Evolutionary conservation across 805 yeast species (phyloP), one percentile per base, ranked within the genome.

Genomic region (Debaryomyces tyrocola): DNA sequence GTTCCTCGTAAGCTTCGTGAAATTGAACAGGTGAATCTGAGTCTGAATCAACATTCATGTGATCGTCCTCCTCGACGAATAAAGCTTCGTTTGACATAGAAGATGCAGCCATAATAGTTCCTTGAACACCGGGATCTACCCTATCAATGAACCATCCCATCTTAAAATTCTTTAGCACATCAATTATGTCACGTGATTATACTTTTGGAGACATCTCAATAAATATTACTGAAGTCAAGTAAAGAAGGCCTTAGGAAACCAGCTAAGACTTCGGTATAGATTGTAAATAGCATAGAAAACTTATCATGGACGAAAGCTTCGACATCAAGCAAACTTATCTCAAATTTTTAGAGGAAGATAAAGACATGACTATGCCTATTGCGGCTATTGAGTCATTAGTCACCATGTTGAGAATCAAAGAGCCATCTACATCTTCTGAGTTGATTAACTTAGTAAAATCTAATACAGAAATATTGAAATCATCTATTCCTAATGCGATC

Each of bases 281-380:
- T 24, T 27, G 42, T 40, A 42, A 24, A 24, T 24, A 24, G 27
- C 27, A 31, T 31, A 31, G 34, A 11, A 14, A 31, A n/a, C 11
- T 20, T 21, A 48, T 40, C 51, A 48, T 54, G 17, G 49, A 48
- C 27, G 52, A 47, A 33, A 17, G 47, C 6, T 90, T 94, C 62
- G 96, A 91, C 64, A 90, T 94, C 55, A 90, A 85, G 39, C 75
- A 81, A 56, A 82, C 92, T 0, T 94, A 94, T 63, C 75, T 89
- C 47, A 79, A 80, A 62, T 90, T 89, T 64, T 74, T 94, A 51
- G 82, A 80, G 55, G 96, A 90, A 42, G 97, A 94, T 68, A 77
- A 88, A n/a, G 98, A 94, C 47, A 88, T 94, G 83, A 91, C 99
- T 5, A 94, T 91, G 97, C 99, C 99, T 1, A 89, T 94, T 29